Conservation (phyloP, 2,329 filamentous ascomycete species). For the Neonectria neomacrospora region DNA sequence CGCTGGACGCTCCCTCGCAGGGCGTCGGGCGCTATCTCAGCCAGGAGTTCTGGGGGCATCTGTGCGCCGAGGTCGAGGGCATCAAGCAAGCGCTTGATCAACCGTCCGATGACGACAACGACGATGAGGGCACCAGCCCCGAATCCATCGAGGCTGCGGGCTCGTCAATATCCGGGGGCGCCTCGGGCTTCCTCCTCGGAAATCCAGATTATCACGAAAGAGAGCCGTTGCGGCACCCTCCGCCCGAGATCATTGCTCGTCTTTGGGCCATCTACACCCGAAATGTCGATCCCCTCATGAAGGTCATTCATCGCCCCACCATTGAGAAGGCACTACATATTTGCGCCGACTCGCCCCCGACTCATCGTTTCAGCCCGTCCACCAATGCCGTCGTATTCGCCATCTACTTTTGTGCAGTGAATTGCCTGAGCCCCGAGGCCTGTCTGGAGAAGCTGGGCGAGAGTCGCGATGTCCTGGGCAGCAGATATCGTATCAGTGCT, state of each 20-base stretch:
- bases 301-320: slow-evolving; percentile 58
- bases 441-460: slow-evolving; percentile 50
- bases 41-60: slow-evolving; percentile 57
- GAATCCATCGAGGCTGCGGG: slow-evolving; percentile 40
- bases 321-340: slow-evolving; percentile 44
- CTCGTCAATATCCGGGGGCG: slow-evolving; percentile 35
- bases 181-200: slow-evolving; percentile 45
- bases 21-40: slow-evolving; percentile 53
- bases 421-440: slow-evolving; percentile 46
- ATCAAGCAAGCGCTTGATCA: slow-evolving; percentile 57
- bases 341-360: slow-evolving; percentile 40
- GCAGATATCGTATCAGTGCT: slow-evolving; percentile 47
- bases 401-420: slow-evolving; percentile 56
- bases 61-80: slow-evolving; percentile 58
- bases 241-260: slow-evolving; percentile 51
- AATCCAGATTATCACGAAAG: slow-evolving; percentile 39
- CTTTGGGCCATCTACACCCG: slow-evolving; percentile 51
- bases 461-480: slow-evolving; percentile 47
- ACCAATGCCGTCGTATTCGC: slow-evolving; percentile 54
- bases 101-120: slow-evolving; percentile 54
- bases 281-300: slow-evolving; percentile 57
- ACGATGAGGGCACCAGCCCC: slow-evolving; percentile 48
- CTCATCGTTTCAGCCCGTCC: slow-evolving; percentile 33
- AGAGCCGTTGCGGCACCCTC: slow-evolving; percentile 48
- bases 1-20: slow-evolving; percentile 26